Percentiles rank a stretch among this genome's conserved stretches.
Conservation (phyloP, 106 monocot genomes). For the Dioscorea dumetorum region DNA sequence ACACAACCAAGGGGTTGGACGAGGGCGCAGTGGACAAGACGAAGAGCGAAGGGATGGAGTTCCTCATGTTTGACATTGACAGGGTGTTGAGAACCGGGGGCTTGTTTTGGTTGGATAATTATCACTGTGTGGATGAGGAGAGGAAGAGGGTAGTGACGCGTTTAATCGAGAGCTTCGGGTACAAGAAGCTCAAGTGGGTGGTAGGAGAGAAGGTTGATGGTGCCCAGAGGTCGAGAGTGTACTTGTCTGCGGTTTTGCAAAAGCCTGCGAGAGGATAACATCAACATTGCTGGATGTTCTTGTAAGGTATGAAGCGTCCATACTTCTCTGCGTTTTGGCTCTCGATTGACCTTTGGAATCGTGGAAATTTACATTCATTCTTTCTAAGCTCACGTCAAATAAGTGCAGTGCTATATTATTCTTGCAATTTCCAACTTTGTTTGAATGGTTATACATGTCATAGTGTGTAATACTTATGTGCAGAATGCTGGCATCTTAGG, state of each 20-base stretch:
- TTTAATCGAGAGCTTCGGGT: slow-evolving; percentile 75
- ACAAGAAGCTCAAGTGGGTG: slow-evolving; percentile 98
- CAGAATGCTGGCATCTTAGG: no score
- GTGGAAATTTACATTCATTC: background rate
- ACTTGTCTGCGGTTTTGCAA: slow-evolving; percentile 80
- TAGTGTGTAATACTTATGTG: no score
- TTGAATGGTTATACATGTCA: no score
- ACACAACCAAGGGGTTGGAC: slow-evolving; percentile 47
- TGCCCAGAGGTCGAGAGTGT: slow-evolving; percentile 30
- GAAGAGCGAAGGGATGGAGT: slow-evolving; percentile 54
- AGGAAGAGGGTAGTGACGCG: slow-evolving; percentile 45
- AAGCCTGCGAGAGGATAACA: slow-evolving; percentile 59
- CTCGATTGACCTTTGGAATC: no score
- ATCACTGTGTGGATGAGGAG: slow-evolving; percentile 69
- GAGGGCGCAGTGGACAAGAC: slow-evolving; percentile 38
- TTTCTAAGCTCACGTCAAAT: background rate
- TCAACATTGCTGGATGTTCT: background rate
- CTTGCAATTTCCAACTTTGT: background rate
- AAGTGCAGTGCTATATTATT: background rate
- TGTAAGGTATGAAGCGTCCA: background rate
- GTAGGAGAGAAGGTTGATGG: slow-evolving; percentile 66
- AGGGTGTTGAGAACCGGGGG: slow-evolving; percentile 67
- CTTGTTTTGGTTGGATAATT: slow-evolving; percentile 88
- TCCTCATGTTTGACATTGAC: slow-evolving; percentile 93
- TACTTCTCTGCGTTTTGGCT: background rate